A percentile compares a stretch with the other conserved stretches of the same genome.
Evolutionary conservation across 2,329 filamentous ascomycete species (phyloP).

Genomic region (Biscogniauxia marginata): DNA sequence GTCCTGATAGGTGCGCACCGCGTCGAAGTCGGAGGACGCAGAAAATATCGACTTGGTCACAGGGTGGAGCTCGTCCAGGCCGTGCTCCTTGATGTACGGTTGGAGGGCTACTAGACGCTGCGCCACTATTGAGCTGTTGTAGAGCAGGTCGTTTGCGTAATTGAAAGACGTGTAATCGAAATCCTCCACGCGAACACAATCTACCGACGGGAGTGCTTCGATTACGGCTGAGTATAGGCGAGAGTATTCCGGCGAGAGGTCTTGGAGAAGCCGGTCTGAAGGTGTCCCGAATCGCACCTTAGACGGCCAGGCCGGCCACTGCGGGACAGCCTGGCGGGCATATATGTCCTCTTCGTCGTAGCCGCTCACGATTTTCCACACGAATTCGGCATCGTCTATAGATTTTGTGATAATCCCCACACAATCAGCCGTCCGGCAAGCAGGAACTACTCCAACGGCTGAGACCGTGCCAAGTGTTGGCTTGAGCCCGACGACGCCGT

Average conservation of each 20-base stretch:
- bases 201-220: neutral
- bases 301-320: no score
- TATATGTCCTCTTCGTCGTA: constrained; percentile 41
- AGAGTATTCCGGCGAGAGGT: no score
- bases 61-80: constrained; percentile 43
- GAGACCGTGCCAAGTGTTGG: constrained; percentile 52
- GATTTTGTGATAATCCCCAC: constrained; percentile 48
- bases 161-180: constrained; percentile 46
- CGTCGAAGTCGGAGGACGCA: neutral
- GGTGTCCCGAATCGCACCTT: no score
- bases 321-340: no score
- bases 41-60: constrained; percentile 34
- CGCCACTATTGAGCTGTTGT: constrained; percentile 51
- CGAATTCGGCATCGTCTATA: constrained; percentile 44
- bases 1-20: neutral
- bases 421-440: constrained; percentile 53
- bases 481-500: constrained; percentile 51
- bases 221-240: no score
- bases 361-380: constrained; percentile 47
- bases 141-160: constrained; percentile 48
- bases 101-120: constrained; percentile 46
- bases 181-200: constrained; percentile 12
- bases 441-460: constrained; percentile 47
- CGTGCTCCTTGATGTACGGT: constrained; percentile 34
- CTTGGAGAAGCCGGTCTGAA: no score